These are phyloP conservation scores for Monosporozyma siamensis DNA, from an alignment of 805 yeast species.

Conservation along the genomic window DNA sequence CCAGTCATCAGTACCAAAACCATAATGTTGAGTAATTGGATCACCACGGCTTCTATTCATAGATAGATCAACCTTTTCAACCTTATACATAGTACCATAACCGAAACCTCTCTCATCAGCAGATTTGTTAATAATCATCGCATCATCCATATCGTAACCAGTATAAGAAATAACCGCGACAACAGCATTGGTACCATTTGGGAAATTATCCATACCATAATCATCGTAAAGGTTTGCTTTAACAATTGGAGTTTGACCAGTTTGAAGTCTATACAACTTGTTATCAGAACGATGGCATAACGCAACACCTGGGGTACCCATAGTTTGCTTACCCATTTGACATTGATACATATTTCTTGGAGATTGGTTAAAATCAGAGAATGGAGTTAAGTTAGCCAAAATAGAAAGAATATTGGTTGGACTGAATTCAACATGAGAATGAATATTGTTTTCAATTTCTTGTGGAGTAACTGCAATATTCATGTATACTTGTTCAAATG, in stretches of 20 bases:
- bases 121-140: slow-evolving; percentile 94
- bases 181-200: slow-evolving; percentile 96
- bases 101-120: slow-evolving; percentile 98
- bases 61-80: slow-evolving; percentile 79
- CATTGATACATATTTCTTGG: slow-evolving; percentile 99
- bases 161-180: slow-evolving; percentile 98
- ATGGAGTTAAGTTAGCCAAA: slow-evolving; percentile 94
- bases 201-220: slow-evolving; percentile 96
- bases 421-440: slow-evolving; percentile 87
- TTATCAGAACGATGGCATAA: slow-evolving; percentile 87
- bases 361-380: slow-evolving; percentile 96
- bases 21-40: slow-evolving; percentile 88
- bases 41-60: slow-evolving; percentile 80
- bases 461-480: slow-evolving; percentile 89
- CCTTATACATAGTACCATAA: slow-evolving; percentile 92
- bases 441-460: slow-evolving; percentile 73
- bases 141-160: slow-evolving; percentile 99
- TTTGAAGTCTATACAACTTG: slow-evolving; percentile 83
- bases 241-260: slow-evolving; percentile 96
- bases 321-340: slow-evolving; percentile 99
- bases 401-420: slow-evolving; percentile 94
- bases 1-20: slow-evolving; percentile 89
- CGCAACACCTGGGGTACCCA: slow-evolving; percentile 99
- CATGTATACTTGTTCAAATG: slow-evolving; percentile 97
- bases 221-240: slow-evolving; percentile 89